Base-by-base conservation (phyloP, 1,284 basidiomycete species). In the Malassezia arunalokei region DNA sequence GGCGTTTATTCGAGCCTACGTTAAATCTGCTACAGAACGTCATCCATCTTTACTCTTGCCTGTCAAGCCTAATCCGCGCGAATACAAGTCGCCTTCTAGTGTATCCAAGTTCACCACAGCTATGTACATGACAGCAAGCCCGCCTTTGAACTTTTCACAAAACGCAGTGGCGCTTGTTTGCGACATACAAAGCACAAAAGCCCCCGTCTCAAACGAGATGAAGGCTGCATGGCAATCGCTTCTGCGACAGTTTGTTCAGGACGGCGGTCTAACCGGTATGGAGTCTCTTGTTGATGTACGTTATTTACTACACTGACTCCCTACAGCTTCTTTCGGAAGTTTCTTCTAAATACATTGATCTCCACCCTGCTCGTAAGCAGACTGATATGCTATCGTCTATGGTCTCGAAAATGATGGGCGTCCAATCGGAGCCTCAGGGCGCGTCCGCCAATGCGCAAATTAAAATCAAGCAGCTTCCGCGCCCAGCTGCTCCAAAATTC, bases 71-170 rank as follows among this genome's bases (percentile, higher is more conserved):
- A 72, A 72, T 51, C 70, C 70, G 6, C 59, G 63, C 4, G 62
- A 68, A 1, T 72, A 67, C 49, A 42, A 57, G 24, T 60, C 69
- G 0, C 63, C 65, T 5, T 60, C 58, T 3, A 52, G 43, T 30
- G 29, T 57, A 6, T 29, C 57, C 14, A 48, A 49, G 4, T 32
- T 43, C 24, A 28, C 41, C 30, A 33, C 58, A 9, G 17, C 59
- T 33, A 62, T 72, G 27, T 68, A 59, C 54, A 49, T 67, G n/a
- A 67, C 68, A 7, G 66, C 59, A 8, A 69, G 59, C 40, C 54
- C 68, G 3, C 64, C 65, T 15, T 57, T 71, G 30, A 72, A 72
- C 59, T 69, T 71, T 44, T 49, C 49, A 12, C 70, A 72, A 45
- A 65, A 68, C 52, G 62, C 61, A 14, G 56, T 67, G 0, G 64